phyloP scores from a whole-genome alignment of 2,329 filamentous ascomycete genomes.

The Botrytis deweyae region DNA sequence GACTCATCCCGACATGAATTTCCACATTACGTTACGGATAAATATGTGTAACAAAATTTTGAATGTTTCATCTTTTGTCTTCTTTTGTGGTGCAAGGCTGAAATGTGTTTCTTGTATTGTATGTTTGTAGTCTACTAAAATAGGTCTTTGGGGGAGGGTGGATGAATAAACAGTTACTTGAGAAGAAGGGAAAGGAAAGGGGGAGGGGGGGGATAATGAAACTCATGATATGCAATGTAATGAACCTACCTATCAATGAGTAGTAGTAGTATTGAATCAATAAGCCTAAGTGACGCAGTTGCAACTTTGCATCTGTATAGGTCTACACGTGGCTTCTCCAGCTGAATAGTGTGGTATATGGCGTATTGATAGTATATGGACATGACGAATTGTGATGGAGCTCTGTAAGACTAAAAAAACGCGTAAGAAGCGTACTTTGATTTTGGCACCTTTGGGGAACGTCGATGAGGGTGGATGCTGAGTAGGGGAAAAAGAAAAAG shows the following conservation, averaged over 20 bases:
- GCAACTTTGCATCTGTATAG: not conserved
- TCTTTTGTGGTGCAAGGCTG: not conserved
- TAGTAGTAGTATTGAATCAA: not conserved
- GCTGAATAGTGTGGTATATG: not conserved
- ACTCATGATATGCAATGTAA: not conserved
- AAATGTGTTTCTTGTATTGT: not conserved
- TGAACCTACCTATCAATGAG: not conserved
- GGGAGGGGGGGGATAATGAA: not conserved
- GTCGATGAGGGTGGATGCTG: not conserved
- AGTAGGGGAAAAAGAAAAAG: not conserved
- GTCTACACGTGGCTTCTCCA: not conserved
- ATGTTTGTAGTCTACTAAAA: not conserved
- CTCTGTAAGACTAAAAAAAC: not conserved
- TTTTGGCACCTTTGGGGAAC: not conserved
- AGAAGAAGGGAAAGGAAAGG: not conserved
- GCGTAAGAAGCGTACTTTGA: not conserved
- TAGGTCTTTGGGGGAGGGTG: not conserved
- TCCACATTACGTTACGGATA: conserved; percentile 7
- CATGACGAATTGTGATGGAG: not conserved
- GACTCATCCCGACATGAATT: conserved; percentile 4
- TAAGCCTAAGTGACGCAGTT: not conserved
- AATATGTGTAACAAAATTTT: conserved; percentile 9
- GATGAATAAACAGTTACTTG: not conserved
- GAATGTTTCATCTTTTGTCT: not conserved
- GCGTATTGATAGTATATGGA: not conserved